Conservation (phyloP, 305 asterid species). For the Striga hermonthica region DNA sequence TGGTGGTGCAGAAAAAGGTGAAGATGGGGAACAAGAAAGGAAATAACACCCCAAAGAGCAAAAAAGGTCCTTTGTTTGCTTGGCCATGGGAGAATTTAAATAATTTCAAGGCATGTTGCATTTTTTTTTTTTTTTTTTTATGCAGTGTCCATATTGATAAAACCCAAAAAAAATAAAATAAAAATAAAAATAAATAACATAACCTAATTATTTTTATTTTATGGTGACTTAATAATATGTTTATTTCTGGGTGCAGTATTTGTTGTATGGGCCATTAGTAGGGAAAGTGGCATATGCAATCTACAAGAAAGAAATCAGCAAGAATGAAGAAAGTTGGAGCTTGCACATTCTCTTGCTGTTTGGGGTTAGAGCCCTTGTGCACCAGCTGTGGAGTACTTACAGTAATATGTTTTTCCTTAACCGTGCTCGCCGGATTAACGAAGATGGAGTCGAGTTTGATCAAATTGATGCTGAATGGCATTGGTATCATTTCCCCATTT, state of each 20-base stretch:
- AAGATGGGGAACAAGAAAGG: conserved; percentile 32
- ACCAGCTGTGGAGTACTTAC: conserved; percentile 58
- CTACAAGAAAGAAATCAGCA: conserved; percentile 31
- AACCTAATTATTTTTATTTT: not conserved
- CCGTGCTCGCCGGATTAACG: conserved; percentile 43
- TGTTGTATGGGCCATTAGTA: conserved; percentile 56
- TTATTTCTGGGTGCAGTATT: conserved; percentile 41
- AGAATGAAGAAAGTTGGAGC: conserved; percentile 42
- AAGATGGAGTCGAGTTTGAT: conserved; percentile 48
- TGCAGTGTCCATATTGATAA: no score
- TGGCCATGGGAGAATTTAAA: conserved; percentile 75
- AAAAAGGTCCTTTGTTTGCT: conserved; percentile 51
- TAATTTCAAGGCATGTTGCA: conserved; percentile 53
- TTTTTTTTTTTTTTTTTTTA: not conserved
- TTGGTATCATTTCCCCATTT: conserved; percentile 43
- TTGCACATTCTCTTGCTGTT: conserved; percentile 53
- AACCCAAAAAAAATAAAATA: no score
- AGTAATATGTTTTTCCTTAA: conserved; percentile 45
- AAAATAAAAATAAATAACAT: no score
- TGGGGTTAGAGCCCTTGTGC: conserved; percentile 43
- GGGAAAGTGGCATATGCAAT: conserved; percentile 41
- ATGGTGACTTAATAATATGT: not conserved
- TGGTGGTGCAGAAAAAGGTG: not conserved
- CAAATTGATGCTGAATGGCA: conserved; percentile 77
- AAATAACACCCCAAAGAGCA: conserved; percentile 32